Evolutionary conservation across 352 stramenopile genomes (phyloP), one percentile per base, ranked within the genome.

Genomic region (Detonula confervacea): DNA sequence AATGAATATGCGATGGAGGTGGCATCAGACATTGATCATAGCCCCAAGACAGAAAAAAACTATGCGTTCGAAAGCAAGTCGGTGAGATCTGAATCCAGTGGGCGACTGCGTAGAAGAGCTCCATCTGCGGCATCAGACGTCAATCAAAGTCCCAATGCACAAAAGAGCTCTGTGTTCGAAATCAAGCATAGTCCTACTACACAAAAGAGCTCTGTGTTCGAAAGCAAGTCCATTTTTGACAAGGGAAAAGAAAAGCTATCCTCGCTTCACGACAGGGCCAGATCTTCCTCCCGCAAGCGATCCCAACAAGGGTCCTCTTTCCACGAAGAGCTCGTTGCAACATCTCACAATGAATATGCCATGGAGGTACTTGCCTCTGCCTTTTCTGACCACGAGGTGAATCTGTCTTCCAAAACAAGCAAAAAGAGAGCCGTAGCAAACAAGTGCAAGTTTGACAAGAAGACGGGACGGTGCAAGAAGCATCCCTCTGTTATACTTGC

Each of bases 401-500:
- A 44, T 44, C 35, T 12, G 6, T 44, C 12, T 12, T 12, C 35
- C 35, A 12, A 12, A 6, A 6, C 35, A 12, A 44, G 6, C 6
- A 44, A 44, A 12, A 44, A 44, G 35, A 44, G 6, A 12, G 35
- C 35, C 12, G 6, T 12, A 22, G 6, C 24, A 24, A 7, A 5
- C n/a, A n/a, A n/a, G 33, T 16, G 51, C 7, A 77, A 68, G 6
- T 77, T 77, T 39, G 55, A 77, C 33, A 63, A 67, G 27, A 83
- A 72, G n/a, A 69, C 51, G 35, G 75, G 75, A 3, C 33, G 75
- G 4, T 83, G 75, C 67, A 57, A 65, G 29, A 73, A 71, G 8
- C 75, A 83, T 52, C 75, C 75, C 27, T 75, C 60, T 20, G 44
- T 83, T 25, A 47, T 83, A 51, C 14, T 83, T 14, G 75, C 75